Percentiles rank a stretch among this genome's conserved stretches.
These are phyloP conservation scores for Panus rudis DNA, from an alignment of 768 basidiomycete genomes.

Conservation along the genomic window DNA sequence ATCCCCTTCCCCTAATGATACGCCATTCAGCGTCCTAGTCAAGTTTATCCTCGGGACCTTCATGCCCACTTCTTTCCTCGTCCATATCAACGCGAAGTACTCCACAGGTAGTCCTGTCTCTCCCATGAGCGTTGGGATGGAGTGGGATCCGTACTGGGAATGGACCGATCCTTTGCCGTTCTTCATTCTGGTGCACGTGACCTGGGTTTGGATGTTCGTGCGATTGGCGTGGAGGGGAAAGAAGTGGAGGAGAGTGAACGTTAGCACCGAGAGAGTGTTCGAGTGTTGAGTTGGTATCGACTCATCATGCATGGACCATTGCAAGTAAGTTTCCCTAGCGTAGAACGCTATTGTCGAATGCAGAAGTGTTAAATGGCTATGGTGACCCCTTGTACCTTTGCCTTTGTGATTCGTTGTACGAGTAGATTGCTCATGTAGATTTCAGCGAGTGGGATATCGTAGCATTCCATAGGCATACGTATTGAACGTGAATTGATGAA, in stretches of 20 bases:
- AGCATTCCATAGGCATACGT: no score
- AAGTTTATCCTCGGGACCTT: background rate
- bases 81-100: no score
- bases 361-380: no score
- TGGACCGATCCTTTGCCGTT: slow-evolving; percentile 10
- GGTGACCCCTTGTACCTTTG: no score
- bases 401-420: no score
- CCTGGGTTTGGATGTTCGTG: slow-evolving; percentile 8
- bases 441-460: no score
- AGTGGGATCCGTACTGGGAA: slow-evolving; percentile 8
- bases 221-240: slow-evolving; percentile 4
- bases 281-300: slow-evolving; percentile 9
- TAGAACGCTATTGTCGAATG: no score
- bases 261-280: slow-evolving; percentile 9
- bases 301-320: no score
- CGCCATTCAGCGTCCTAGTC: background rate
- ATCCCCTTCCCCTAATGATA: slow-evolving; percentile 1
- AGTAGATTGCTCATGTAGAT: no score
- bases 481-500: no score
- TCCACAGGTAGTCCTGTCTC: no score
- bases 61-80: background rate
- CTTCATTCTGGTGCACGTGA: slow-evolving; percentile 6
- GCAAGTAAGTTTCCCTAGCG: no score
- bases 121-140: slow-evolving; percentile 1
- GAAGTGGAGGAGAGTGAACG: slow-evolving; percentile 8